Conservation (phyloP, 1,139 yeast species). For the Candida sp. region DNA sequence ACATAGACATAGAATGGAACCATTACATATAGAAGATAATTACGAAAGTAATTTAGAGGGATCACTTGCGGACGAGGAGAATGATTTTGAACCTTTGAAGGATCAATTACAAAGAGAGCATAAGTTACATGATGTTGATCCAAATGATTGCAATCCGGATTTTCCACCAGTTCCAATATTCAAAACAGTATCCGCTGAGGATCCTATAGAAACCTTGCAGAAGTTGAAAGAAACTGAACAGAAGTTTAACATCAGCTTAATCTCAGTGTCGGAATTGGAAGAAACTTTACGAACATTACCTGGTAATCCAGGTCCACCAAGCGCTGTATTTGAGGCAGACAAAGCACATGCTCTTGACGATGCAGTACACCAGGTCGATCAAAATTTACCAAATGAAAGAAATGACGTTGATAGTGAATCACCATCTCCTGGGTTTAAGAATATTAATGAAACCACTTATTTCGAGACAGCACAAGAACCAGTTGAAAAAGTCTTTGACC, state of each 20-base stretch:
- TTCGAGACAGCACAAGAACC: constrained; percentile 1
- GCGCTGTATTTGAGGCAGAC: constrained; percentile 7
- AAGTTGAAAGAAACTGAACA: constrained; percentile 29
- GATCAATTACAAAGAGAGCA: constrained; percentile 2
- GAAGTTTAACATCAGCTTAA: constrained; percentile 28
- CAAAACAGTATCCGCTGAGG: constrained; percentile 28
- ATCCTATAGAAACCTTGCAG: constrained; percentile 25
- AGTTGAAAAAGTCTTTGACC: constrained; percentile 2
- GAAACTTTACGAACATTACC: constrained; percentile 12
- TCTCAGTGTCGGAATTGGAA: constrained; percentile 28
- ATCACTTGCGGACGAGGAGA: constrained; percentile 24
- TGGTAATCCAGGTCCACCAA: constrained; percentile 5
- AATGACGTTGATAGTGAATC: not conserved
- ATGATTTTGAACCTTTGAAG: constrained; percentile 8
- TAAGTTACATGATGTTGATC: constrained; percentile 5
- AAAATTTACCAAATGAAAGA: not conserved
- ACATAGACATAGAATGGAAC: constrained; percentile 6
- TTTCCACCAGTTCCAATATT: constrained; percentile 21
- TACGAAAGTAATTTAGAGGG: constrained; percentile 24
- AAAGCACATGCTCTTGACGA: not conserved
- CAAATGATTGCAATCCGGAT: not conserved
- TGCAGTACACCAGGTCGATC: too few species aligned
- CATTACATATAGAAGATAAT: constrained; percentile 10
- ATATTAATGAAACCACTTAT: not conserved
- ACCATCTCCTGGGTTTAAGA: not conserved